Percentiles rank a stretch among this genome's conserved stretches.
These are phyloP conservation scores for Rhynchosporium graminicola DNA, from an alignment of 2,329 filamentous ascomycete species.

Conservation along the genomic window DNA sequence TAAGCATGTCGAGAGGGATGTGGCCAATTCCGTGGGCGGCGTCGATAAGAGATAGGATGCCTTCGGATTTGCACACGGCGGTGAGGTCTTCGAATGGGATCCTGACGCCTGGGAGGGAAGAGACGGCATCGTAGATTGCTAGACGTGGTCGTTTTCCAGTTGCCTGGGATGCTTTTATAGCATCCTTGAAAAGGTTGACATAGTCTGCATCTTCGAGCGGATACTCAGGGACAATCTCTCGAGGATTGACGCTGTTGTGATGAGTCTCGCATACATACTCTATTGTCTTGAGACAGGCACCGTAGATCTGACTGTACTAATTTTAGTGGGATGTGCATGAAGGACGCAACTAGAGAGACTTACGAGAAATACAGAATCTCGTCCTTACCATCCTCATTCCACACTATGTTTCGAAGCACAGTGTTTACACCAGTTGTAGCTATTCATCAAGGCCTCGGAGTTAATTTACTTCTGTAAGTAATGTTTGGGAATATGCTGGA, in stretches of 20 bases:
- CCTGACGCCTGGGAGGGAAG: slow-evolving; percentile 74
- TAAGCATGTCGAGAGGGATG: slow-evolving; percentile 66
- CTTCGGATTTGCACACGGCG: slow-evolving; percentile 63
- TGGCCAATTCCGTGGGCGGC: slow-evolving; percentile 85
- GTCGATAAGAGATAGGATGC: slow-evolving; percentile 70
- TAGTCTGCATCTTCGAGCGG: slow-evolving; percentile 72
- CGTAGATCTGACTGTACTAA: slow-evolving; percentile 27
- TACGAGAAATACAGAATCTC: slow-evolving; percentile 75
- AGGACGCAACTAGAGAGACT: not conserved
- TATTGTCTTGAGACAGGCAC: slow-evolving; percentile 71
- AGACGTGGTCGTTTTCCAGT: slow-evolving; percentile 65
- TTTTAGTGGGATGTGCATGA: not conserved
- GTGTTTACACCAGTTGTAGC: slow-evolving; percentile 75
- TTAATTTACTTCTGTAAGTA: too few relatives aligned
- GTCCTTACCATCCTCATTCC: slow-evolving; percentile 61
- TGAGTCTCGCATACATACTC: slow-evolving; percentile 71
- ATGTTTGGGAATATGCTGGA: too few relatives aligned
- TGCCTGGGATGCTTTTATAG: slow-evolving; percentile 53
- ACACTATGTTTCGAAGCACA: slow-evolving; percentile 73
- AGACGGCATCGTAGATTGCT: slow-evolving; percentile 78
- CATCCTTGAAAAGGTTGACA: slow-evolving; percentile 58
- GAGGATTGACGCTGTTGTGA: slow-evolving; percentile 44
- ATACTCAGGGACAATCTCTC: slow-evolving; percentile 63
- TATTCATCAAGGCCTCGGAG: too few relatives aligned
- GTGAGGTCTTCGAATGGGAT: slow-evolving; percentile 76